Conservation (phyloP, 1,139 yeast species). For the Suhomyces maxii region DNA sequence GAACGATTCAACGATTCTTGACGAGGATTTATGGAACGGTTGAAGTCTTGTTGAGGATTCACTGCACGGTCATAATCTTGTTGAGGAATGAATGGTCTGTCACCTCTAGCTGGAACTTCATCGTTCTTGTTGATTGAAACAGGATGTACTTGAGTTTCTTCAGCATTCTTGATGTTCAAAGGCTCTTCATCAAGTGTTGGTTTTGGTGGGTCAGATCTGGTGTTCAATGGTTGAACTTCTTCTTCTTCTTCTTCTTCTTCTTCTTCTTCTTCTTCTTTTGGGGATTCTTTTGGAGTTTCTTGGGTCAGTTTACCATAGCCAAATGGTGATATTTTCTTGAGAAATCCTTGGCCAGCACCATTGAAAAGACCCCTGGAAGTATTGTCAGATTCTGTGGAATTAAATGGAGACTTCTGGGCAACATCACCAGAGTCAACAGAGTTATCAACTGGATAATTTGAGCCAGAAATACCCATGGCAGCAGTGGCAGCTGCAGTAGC, state of each 20-base stretch:
- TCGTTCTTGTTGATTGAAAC: background rate
- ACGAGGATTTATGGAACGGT: background rate
- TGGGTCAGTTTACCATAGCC: constrained; percentile 5
- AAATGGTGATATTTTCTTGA: constrained; percentile 17
- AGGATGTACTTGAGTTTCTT: background rate
- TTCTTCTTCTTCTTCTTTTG: background rate
- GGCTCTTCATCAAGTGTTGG: background rate
- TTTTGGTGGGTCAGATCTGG: background rate
- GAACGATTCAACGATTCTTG: background rate
- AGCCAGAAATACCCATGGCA: too few relatives aligned
- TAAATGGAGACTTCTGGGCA: constrained; percentile 1
- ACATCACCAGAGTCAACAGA: background rate
- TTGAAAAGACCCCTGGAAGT: constrained; percentile 5
- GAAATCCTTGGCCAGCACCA: constrained; percentile 12
- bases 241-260: background rate
- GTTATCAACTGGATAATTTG: too few relatives aligned
- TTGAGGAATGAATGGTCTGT: background rate
- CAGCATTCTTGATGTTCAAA: too few relatives aligned
- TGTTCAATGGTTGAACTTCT: background rate
- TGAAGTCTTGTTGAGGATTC: too few relatives aligned
- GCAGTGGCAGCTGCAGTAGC: too few relatives aligned
- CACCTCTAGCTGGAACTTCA: background rate
- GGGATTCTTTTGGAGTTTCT: background rate
- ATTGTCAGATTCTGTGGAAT: background rate
- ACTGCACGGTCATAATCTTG: background rate